Evolutionary conservation across 192 early-diverging fungal genomes (phyloP), one percentile per base, ranked within the genome.

Genomic region (Coemansia furcata): DNA sequence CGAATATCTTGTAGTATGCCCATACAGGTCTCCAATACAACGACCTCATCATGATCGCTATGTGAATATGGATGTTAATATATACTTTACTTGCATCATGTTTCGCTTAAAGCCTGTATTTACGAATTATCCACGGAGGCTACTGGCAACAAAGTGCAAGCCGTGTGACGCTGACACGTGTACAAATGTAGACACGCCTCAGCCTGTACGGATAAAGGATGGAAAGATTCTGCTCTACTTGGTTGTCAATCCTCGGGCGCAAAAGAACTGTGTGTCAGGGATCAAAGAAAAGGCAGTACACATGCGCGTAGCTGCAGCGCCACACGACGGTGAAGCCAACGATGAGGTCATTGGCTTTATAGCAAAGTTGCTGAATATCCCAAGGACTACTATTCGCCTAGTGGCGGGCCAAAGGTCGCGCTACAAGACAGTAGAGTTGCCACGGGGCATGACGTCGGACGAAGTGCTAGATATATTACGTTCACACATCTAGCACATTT

Each of bases 291-390:
- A 32, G 30, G 37, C 39, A 3, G 61, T 73, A 4, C 55, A 67
- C 42, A 35, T 68, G 59, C 65, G 69, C 15, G 68, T 78, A 49
- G 66, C 76, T 6, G 76, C 76, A 7, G 60, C 65, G 52, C 76
- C 76, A 12, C 67, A 42, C 7, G 66, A 73, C 17, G 76, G 76
- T 6, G 37, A 78, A 43, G 76, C 71, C 7, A 78, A 78, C 62
- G 61, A 68, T 23, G 66, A 73, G 46, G 66, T 68, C 6, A 29
- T 73, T 26, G 38, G 15, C 14, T 73, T 73, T 63, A 40, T 78
- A 14, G 64, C 76, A 11, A n/a, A 38, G 43, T n/a, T 73, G 14
- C 64, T 73, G 23, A 33, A 23, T 6, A 49, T 65, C 7, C 70
- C 70, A 49, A 60, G 43, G 26, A 54, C 70, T 6, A 38, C n/a